A percentile compares a stretch with the other conserved stretches of the same genome.
phyloP scores from a whole-genome alignment of 2,329 filamentous ascomycete species.

The Aureobasidium sp. region DNA sequence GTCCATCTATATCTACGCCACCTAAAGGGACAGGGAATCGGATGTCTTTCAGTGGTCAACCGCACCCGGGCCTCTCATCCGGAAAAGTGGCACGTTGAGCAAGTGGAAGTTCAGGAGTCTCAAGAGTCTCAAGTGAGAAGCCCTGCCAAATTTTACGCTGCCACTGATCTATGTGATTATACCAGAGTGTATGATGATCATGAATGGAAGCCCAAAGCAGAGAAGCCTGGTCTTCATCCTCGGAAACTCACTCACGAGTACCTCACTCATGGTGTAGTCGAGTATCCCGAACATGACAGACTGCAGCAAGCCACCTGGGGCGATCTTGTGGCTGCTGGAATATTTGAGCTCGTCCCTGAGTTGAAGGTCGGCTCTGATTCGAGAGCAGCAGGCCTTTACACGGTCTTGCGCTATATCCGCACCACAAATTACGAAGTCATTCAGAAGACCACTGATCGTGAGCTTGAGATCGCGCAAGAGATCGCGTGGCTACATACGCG shows the following conservation, averaged over 20 bases:
- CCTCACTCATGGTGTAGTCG: neutral
- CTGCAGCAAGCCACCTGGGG: neutral
- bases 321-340: neutral
- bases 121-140: too few relatives aligned
- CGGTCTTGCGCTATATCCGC: neutral
- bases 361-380: neutral
- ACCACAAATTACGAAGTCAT: neutral
- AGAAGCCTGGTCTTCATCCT: neutral
- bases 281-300: neutral
- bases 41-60: neutral
- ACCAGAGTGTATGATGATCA: neutral
- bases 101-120: neutral
- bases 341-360: slow-evolving; percentile 1
- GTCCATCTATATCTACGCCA: neutral
- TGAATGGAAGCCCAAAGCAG: too few relatives aligned
- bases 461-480: neutral
- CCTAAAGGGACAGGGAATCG: neutral
- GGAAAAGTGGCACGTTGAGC: neutral
- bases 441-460: neutral
- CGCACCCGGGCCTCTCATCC: neutral
- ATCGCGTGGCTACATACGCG: neutral
- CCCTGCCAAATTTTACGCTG: neutral
- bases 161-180: neutral
- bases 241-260: slow-evolving; percentile 10
- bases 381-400: neutral